A percentile compares a stretch with the other conserved stretches of the same genome.
Evolutionary conservation across 2,329 filamentous ascomycete genomes (phyloP).

Genomic region (Penicillium sp.): DNA sequence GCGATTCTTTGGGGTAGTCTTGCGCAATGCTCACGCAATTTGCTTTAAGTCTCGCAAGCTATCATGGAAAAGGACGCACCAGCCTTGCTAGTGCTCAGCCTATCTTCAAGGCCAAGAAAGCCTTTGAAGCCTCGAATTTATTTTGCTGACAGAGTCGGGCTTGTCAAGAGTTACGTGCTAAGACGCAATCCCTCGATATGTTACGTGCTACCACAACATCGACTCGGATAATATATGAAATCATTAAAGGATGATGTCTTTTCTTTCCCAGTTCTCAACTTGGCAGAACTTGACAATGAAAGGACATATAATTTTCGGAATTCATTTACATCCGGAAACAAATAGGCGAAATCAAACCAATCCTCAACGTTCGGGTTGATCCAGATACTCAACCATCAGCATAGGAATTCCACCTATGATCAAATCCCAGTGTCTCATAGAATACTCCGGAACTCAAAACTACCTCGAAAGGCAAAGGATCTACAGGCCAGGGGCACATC

Average conservation of each 20-base stretch:
- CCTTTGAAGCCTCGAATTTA: neutral
- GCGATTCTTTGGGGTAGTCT: neutral
- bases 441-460: neutral
- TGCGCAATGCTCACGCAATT: slow-evolving; percentile 1
- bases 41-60: neutral
- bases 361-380: neutral
- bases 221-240: neutral
- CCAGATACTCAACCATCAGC: neutral
- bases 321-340: neutral
- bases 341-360: neutral
- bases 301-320: too few species aligned
- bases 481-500: neutral
- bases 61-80: too few species aligned
- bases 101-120: neutral
- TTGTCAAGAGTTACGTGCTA: slow-evolving; percentile 2
- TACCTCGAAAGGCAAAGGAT: neutral
- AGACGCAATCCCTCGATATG: neutral
- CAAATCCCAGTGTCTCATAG: neutral
- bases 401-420: too few species aligned
- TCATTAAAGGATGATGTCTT: neutral
- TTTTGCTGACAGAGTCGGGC: neutral
- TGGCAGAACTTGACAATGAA: neutral
- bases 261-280: neutral
- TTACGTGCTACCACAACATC: slow-evolving; percentile 3
- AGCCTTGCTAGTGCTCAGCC: neutral